phyloP scores from a whole-genome alignment of 2,329 filamentous ascomycete species.

The Colletotrichum acutatum region DNA sequence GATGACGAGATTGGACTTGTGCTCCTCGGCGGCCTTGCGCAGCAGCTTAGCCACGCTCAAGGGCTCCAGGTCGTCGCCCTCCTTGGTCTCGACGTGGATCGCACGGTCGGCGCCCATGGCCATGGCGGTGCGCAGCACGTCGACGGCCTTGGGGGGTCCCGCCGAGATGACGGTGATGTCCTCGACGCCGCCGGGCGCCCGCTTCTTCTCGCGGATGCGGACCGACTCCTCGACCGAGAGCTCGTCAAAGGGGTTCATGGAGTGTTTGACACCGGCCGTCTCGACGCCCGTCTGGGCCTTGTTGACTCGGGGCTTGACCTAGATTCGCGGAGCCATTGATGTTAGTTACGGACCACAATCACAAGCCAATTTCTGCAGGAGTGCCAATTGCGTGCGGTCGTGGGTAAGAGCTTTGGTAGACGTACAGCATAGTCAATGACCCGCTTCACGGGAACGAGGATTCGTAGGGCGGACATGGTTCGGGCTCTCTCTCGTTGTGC shows the following conservation, averaged over 20 bases:
- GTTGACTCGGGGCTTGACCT: constrained; percentile 78
- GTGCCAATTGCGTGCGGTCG: not conserved
- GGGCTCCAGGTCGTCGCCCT: constrained; percentile 84
- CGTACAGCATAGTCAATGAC: constrained; percentile 88
- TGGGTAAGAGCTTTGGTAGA: constrained; percentile 34
- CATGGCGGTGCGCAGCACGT: constrained; percentile 95
- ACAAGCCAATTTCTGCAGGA: constrained; percentile 14
- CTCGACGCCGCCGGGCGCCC: constrained; percentile 78
- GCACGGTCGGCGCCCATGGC: constrained; percentile 96
- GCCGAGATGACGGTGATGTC: constrained; percentile 93
- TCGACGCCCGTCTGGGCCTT: constrained; percentile 87
- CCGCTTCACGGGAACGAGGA: constrained; percentile 84
- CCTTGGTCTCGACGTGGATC: constrained; percentile 86
- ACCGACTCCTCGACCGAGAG: constrained; percentile 97
- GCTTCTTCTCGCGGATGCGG: constrained; percentile 89
- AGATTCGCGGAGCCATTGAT: constrained; percentile 22
- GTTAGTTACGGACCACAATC: constrained; percentile 20
- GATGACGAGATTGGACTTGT: constrained; percentile 91
- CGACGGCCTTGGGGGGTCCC: constrained; percentile 86
- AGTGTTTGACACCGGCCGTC: constrained; percentile 93
- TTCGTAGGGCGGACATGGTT: constrained; percentile 48
- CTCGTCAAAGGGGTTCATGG: constrained; percentile 99
- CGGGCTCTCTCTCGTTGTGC: constrained; percentile 5
- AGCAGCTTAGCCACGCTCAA: constrained; percentile 93
- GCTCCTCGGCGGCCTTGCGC: constrained; percentile 79